Evolutionary conservation across 352 stramenopile genomes (phyloP), one percentile per base, ranked within the genome.

Genomic region (Plasmopara halstedii): DNA sequence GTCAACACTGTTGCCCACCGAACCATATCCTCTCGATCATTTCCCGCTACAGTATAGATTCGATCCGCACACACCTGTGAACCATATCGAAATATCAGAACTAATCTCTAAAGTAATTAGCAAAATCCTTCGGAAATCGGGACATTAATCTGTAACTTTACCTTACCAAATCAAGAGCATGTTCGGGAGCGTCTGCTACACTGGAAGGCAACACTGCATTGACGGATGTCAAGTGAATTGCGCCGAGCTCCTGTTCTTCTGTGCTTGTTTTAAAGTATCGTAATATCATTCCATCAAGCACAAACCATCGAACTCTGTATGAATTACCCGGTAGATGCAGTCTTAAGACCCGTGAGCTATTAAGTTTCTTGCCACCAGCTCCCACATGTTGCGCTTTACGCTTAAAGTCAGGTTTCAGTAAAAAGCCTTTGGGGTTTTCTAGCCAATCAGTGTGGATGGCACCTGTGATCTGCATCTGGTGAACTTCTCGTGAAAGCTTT

Each of bases 341-440:
- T 22, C 80, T 72, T 49, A 94, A 55, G 8, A 84, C 52, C 26
- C 79, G 62, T n/a, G 79, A 85, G 44, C 64, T 81, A 50, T 88
- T 87, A 42, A 94, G 73, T 46, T 90, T 89, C 59, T 94, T 94
- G 35, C 82, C 82, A 17, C 82, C 82, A 6, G 82, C 82, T 4
- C 83, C 83, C 7, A 91, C 76, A 45, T 92, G 78, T 58, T 94
- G 83, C 38, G 77, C 67, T 44, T 85, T 85, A 15, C 83, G 80
- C 68, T 94, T 94, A 45, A 94, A 94, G 56, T 94, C 83, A 14
- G 83, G 83, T 38, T 94, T 94, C 46, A 92, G 73, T 26, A 94
- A 41, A 41, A 85, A 94, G 10, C 83, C 83, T 58, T 90, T 91
- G 41, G 83, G 83, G 61, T 94, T 94, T 60, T 94, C 83, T 26